Base-by-base conservation (phyloP, 257 asterid genomes). In the Penstemon eatonii region DNA sequence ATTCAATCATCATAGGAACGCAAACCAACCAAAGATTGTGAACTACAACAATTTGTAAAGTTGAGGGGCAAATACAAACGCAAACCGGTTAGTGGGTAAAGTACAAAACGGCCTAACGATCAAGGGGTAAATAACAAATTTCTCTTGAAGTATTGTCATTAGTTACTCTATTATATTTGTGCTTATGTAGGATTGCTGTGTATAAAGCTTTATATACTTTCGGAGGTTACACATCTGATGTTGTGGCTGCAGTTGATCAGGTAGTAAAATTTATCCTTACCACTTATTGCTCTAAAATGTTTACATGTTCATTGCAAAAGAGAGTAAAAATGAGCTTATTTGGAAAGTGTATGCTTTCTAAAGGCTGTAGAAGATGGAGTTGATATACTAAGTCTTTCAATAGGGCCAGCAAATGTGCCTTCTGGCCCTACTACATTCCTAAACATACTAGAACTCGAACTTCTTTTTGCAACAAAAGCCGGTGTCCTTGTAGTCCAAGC, bases 351-450 rank as follows among this genome's bases (percentile, higher is more conserved):
- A 6, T 60, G n/a, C 68, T 59, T 62, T 63, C 39, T 68, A 3
- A 76, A 88, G 96, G 96, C 93, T 58, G 96, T 84, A 38, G 87
- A 86, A 84, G 96, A 86, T 75, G 96, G 96, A 54, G 91, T 88
- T 44, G 96, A 88, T 49, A 83, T 86, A 69, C 63, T 86, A 43
- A 86, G 83, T 70, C 91, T 88, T 52, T 88, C 96, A 6, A 81
- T 88, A 11, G 96, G 91, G 66, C 96, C 96, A 66, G 66, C 85
- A 4, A 68, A 68, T 15, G 80, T 84, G 12, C 89, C 96, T 41
- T 60, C 84, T 0, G 89, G 89, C 15, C 76, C 80, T 43, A 77
- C 80, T n/a, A 79, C 89, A 57, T 84, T 88, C 75, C 80, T 86
- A 36, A 86, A 76, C 41, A 56, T 83, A 38, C 75, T 88, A 56